Evolutionary conservation across 73 alveolate species (phyloP).

Genomic region (Paramecium caudatum): DNA sequence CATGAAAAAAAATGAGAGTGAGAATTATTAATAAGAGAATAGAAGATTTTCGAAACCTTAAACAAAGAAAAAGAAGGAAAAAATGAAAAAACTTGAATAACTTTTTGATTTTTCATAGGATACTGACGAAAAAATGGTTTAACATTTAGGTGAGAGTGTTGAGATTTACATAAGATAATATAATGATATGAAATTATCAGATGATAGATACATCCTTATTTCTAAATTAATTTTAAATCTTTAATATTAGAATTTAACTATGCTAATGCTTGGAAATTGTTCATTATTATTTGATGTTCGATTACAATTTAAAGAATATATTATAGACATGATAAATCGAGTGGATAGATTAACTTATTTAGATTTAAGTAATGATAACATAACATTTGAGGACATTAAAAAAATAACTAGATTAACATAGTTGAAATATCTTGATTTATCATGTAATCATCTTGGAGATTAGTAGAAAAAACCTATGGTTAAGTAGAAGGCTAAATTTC

Average conservation of each 20-base stretch:
- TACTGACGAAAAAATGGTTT: constrained; percentile 11
- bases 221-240: constrained; percentile 7
- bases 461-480: constrained; percentile 11
- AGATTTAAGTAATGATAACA: constrained; percentile 41
- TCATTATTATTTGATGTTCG: constrained; percentile 43
- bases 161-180: constrained; percentile 38
- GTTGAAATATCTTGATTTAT: constrained; percentile 34
- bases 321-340: constrained; percentile 3
- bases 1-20: constrained; percentile 32
- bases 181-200: background rate
- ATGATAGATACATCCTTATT: constrained; percentile 40
- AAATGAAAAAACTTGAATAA: background rate
- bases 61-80: background rate
- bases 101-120: background rate
- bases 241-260: background rate
- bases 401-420: constrained; percentile 5
- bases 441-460: constrained; percentile 31
- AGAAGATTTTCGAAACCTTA: constrained; percentile 5
- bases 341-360: constrained; percentile 45
- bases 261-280: constrained; percentile 32
- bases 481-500: background rate
- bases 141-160: background rate
- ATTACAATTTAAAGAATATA: constrained; percentile 26
- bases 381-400: constrained; percentile 17
- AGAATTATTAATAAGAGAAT: background rate